A percentile compares a stretch with the other conserved stretches of the same genome.
phyloP scores from a whole-genome alignment of 352 stramenopile species.

The Phytophthora crassamura region DNA sequence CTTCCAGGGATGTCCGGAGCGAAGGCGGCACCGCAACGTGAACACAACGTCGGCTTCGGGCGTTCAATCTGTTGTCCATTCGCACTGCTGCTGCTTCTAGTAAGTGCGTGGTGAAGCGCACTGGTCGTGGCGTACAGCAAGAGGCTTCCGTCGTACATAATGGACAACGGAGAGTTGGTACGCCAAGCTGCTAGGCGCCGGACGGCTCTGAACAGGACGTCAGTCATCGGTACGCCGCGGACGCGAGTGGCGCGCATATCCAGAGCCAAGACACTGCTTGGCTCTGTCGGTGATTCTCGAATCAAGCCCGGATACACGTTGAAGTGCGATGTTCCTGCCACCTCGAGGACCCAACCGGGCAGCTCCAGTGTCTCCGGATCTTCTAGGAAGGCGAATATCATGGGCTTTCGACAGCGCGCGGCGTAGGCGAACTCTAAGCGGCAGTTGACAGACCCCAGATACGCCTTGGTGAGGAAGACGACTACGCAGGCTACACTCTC shows the following conservation, averaged over 20 bases:
- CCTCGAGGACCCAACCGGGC: slow-evolving; percentile 47
- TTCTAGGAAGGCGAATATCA: slow-evolving; percentile 57
- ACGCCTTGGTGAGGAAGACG: slow-evolving; percentile 58
- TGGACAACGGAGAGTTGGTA: slow-evolving; percentile 26
- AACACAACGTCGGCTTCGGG: slow-evolving; percentile 30
- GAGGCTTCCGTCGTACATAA: slow-evolving; percentile 51
- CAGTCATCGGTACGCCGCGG: slow-evolving; percentile 38
- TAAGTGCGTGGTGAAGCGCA: slow-evolving; percentile 35
- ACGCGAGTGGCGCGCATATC: slow-evolving; percentile 40
- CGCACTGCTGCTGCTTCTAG: background rate
- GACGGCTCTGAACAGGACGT: slow-evolving; percentile 52
- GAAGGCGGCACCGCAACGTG: slow-evolving; percentile 49
- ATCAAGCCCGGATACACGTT: slow-evolving; percentile 47
- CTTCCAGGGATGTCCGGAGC: slow-evolving; percentile 31
- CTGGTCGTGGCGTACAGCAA: slow-evolving; percentile 51
- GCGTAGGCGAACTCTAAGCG: slow-evolving; percentile 67
- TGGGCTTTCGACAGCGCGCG: slow-evolving; percentile 41
- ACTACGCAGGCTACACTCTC: slow-evolving; percentile 65
- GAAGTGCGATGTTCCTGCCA: slow-evolving; percentile 37
- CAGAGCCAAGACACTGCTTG: slow-evolving; percentile 37
- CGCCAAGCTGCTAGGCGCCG: slow-evolving; percentile 43
- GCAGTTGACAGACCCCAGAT: slow-evolving; percentile 62
- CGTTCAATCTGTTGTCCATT: too few relatives aligned
- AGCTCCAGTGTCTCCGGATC: slow-evolving; percentile 39
- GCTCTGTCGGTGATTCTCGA: slow-evolving; percentile 1